phyloP scores from a whole-genome alignment of 1,284 basidiomycete species.

The Prillingera fragicola region DNA sequence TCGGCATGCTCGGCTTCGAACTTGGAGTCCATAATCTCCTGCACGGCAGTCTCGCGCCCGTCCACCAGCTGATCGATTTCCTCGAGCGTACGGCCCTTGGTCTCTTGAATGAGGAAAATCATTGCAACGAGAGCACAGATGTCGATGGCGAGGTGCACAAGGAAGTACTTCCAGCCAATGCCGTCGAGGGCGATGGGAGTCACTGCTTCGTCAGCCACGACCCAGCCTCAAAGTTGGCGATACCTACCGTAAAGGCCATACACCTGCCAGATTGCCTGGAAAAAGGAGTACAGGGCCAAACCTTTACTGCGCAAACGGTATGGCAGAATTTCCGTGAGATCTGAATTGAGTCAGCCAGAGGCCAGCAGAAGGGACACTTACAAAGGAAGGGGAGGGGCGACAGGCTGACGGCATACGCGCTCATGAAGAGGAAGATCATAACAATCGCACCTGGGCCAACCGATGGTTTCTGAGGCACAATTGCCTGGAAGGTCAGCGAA shows the following conservation, averaged over 20 bases:
- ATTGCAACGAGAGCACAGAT: slow-evolving; percentile 18
- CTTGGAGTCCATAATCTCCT: no score
- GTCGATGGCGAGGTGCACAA: slow-evolving; percentile 34
- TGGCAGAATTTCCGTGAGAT: slow-evolving; percentile 25
- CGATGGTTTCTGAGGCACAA: slow-evolving; percentile 27
- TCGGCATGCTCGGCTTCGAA: no score
- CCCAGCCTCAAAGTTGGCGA: background rate
- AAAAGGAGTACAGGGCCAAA: slow-evolving; percentile 15
- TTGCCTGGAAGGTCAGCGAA: slow-evolving; percentile 17
- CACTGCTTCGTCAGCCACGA: background rate
- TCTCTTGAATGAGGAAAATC: slow-evolving; percentile 55
- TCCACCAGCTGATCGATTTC: slow-evolving; percentile 50
- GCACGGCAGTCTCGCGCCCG: background rate
- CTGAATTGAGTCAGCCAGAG: background rate
- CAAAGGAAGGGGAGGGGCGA: slow-evolving; percentile 57
- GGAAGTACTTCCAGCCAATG: slow-evolving; percentile 16
- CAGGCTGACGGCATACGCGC: slow-evolving; percentile 18
- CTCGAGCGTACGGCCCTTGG: slow-evolving; percentile 52
- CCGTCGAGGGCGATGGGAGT: slow-evolving; percentile 7
- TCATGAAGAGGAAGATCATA: slow-evolving; percentile 18
- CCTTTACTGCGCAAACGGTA: slow-evolving; percentile 24
- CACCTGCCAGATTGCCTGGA: slow-evolving; percentile 2
- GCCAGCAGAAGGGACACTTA: slow-evolving; percentile 49
- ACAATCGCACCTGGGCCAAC: slow-evolving; percentile 8
- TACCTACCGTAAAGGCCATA: slow-evolving; percentile 2